These are phyloP conservation scores for Graphilbum sp. DNA, from an alignment of 2,329 filamentous ascomycete genomes.

Conservation along the genomic window DNA sequence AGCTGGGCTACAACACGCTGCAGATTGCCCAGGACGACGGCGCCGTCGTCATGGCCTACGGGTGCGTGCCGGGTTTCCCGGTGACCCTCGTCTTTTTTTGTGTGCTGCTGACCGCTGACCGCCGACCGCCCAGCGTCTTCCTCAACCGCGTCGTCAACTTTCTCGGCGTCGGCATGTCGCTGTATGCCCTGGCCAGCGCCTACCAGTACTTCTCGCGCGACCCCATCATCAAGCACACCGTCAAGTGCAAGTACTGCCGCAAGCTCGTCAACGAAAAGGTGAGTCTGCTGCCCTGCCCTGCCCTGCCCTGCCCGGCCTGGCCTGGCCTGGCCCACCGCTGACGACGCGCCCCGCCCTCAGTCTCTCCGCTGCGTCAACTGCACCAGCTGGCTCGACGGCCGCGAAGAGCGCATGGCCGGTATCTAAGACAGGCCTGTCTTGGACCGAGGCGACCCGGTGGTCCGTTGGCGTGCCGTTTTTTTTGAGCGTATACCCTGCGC, in stretches of 20 bases:
- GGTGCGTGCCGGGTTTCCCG: no score
- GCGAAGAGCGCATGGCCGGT: conserved; percentile 21
- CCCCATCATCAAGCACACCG: conserved; percentile 52
- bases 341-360: no score
- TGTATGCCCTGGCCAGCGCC: conserved; percentile 46
- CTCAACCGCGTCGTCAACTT: conserved; percentile 51
- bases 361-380: conserved; percentile 30
- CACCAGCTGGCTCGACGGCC: conserved; percentile 34
- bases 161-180: conserved; percentile 43
- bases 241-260: conserved; percentile 52
- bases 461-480: no score
- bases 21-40: conserved; percentile 53
- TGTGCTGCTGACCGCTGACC: no score
- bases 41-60: conserved; percentile 56
- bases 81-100: neutral
- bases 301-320: neutral
- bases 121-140: conserved; percentile 21
- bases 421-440: no score
- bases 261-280: conserved; percentile 49
- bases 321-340: neutral
- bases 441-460: no score
- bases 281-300: conserved; percentile 6
- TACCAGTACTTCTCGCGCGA: conserved; percentile 48
- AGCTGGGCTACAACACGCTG: conserved; percentile 51
- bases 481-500: no score